Percentiles rank a stretch among this genome's conserved stretches.
Conservation (phyloP, 306 rosid genomes). For the Nissolia schottii region DNA sequence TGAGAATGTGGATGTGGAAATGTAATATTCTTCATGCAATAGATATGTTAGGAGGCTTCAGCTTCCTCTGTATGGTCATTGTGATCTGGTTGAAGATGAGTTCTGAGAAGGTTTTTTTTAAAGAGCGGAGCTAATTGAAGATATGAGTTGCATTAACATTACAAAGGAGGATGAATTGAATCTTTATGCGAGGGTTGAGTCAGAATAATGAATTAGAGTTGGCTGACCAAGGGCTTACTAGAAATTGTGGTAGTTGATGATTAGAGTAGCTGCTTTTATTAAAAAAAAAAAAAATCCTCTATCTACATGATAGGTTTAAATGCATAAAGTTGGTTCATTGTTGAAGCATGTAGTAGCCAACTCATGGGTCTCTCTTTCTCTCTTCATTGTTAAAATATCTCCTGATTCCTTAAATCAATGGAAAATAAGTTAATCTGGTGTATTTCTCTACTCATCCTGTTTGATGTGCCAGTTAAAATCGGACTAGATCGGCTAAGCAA, state of each 20-base stretch:
- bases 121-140: neutral
- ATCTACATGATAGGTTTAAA: neutral
- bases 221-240: neutral
- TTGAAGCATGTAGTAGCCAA: neutral
- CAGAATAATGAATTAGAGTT: neutral
- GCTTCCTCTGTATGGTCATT: neutral
- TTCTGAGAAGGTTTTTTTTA: neutral
- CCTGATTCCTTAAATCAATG: neutral
- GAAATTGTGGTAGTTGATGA: neutral
- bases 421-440: neutral
- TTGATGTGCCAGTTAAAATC: neutral
- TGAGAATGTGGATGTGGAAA: neutral
- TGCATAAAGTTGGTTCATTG: neutral
- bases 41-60: neutral
- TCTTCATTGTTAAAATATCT: neutral
- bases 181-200: neutral
- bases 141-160: neutral
- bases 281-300: neutral
- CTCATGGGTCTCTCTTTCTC: neutral
- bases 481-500: neutral
- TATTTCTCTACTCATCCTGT: neutral
- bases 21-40: neutral
- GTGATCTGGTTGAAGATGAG: neutral
- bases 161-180: neutral
- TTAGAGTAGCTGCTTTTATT: neutral